Evolutionary conservation across 2,329 filamentous ascomycete species (phyloP), one percentile per base, ranked within the genome.

Genomic region (Aspergillus fumigatiaffinis): DNA sequence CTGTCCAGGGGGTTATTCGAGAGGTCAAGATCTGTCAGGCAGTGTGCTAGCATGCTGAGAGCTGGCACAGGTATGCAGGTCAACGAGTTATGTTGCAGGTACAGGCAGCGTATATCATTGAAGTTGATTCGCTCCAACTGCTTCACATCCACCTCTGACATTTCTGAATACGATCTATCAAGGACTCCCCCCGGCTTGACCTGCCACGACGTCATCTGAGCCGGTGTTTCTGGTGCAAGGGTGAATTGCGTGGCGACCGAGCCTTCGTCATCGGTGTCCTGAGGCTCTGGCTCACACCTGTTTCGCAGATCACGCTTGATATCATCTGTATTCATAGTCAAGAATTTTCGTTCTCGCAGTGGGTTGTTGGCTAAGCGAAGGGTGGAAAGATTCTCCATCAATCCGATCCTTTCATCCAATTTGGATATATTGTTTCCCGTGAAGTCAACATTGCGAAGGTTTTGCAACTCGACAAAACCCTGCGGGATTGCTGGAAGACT

Each of bases 301-400:
- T 82, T 82, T 21, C 84, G 82, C 47, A 97, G 76, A 47, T 87
- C 85, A 46, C 84, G 83, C 73, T 96, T 96, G 60, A 97, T 78
- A 54, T 94, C 89, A 14, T 91, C 89, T 0, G 90, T 92, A 23
- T 83, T 83, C 76, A 95, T 90, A 0, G 85, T 88, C 14, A 92
- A 79, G 64, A 94, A 91, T 70, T 92, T 96, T 70, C 89, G 92
- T 70, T 97, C 92, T 14, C 90, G 83, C 14, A 99, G 78, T 0
- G 94, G 94, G 67, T 99, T 99, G n/a, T 91, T 92, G 47, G 87
- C 87, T 32, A 99, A 79, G 4, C 87, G 86, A 46, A 97, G 82
- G 69, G 87, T 87, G 21, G 86, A 82, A 9, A 99, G 77, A 48
- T 77, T 86, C 5, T 91, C 85, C 91, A 97, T 96, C 26, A 84